A percentile compares a stretch with the other conserved stretches of the same genome.
Conservation (phyloP, 2,329 filamentous ascomycete species). For the Sporothrix mexicana region DNA sequence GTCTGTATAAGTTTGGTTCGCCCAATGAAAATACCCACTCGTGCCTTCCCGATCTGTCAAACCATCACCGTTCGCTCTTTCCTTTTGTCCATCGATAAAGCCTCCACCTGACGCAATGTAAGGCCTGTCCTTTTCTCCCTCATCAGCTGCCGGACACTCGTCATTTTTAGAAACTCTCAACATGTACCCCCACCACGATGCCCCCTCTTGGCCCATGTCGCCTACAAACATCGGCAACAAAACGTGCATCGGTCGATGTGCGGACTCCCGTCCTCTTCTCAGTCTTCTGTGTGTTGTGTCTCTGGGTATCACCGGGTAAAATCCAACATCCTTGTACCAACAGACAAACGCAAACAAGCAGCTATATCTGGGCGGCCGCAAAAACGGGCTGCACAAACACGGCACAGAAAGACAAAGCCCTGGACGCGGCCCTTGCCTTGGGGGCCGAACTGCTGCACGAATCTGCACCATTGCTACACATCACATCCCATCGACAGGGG, state of each 20-base stretch:
- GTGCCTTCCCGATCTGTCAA: slow-evolving; percentile 14
- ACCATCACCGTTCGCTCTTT: slow-evolving; percentile 15
- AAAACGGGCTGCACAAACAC: neutral
- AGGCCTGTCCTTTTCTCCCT: neutral
- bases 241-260: too few species aligned
- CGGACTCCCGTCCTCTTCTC: too few species aligned
- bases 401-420: too few species aligned
- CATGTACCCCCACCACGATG: neutral
- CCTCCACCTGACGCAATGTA: neutral
- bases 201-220: neutral
- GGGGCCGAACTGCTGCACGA: too few species aligned
- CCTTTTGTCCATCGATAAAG: neutral
- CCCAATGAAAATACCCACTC: neutral
- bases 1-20: neutral
- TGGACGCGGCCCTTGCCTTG: too few species aligned
- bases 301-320: too few species aligned
- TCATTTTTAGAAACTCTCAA: neutral
- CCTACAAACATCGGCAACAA: too few species aligned
- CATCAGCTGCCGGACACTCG: neutral
- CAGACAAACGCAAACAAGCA: slow-evolving; percentile 6
- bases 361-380: neutral
- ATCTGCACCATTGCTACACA: too few species aligned
- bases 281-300: too few species aligned
- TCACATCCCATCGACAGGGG: too few species aligned
- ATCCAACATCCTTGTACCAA: slow-evolving; percentile 8